A percentile compares a stretch with the other conserved stretches of the same genome.
phyloP scores from a whole-genome alignment of 345 rosid genomes.

The Hibiscus tridactylites region DNA sequence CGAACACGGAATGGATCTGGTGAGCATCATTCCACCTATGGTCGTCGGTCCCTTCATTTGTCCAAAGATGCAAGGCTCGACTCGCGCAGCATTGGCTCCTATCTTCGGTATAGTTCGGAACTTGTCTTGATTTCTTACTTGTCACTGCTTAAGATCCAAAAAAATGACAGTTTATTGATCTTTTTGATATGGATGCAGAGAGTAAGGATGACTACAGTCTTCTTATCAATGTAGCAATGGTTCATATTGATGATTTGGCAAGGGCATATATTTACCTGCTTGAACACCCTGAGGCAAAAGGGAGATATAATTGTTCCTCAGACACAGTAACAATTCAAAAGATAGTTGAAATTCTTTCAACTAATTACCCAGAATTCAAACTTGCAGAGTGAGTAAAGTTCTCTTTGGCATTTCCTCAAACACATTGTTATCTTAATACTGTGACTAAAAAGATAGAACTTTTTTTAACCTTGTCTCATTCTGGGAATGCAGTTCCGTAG shows the following conservation, averaged over 20 bases:
- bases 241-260: not conserved
- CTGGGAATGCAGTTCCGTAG: not conserved
- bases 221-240: not conserved
- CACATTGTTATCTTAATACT: not conserved
- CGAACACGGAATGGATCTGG: not conserved
- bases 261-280: not conserved
- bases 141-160: not conserved
- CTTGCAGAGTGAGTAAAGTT: not conserved
- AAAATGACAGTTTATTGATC: not conserved
- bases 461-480: not conserved
- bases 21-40: not conserved
- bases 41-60: not conserved
- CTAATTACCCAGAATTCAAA: not conserved
- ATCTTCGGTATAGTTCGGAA: not conserved
- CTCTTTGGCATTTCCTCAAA: not conserved
- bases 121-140: not conserved
- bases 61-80: not conserved
- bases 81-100: not conserved
- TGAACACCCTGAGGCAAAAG: not conserved
- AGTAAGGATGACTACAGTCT: not conserved
- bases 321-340: not conserved
- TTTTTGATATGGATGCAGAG: not conserved
- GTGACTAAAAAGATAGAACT: not conserved
- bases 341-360: not conserved
- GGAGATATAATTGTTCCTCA: not conserved